These are phyloP conservation scores for Silene coronaria DNA, from an alignment of 179 eudicot genomes.

Conservation along the genomic window DNA sequence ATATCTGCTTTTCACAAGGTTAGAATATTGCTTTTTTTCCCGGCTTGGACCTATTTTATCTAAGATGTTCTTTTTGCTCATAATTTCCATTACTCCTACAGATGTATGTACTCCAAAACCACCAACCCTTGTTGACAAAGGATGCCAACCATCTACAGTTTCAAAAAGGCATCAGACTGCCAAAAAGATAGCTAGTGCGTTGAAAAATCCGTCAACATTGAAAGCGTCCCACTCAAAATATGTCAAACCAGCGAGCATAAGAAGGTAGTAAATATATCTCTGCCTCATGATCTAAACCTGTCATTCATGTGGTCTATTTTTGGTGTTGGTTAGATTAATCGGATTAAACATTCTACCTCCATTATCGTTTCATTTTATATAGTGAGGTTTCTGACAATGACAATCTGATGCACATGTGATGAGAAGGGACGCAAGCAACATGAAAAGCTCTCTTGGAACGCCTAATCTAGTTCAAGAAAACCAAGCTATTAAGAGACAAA, in stretches of 20 bases:
- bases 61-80: background rate
- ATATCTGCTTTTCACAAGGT: slow-evolving; percentile 28
- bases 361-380: background rate
- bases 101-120: slow-evolving; percentile 66
- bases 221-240: slow-evolving; percentile 57
- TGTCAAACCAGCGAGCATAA: slow-evolving; percentile 46
- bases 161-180: slow-evolving; percentile 50
- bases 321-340: background rate
- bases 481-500: slow-evolving; percentile 87
- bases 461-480: slow-evolving; percentile 77
- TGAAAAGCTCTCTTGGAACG: slow-evolving; percentile 43
- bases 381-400: background rate
- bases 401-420: background rate
- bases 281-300: too few relatives aligned
- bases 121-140: slow-evolving; percentile 25
- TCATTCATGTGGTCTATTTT: too few relatives aligned
- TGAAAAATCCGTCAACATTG: slow-evolving; percentile 60
- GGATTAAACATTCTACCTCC: background rate
- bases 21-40: background rate
- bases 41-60: background rate
- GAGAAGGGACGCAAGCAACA: slow-evolving; percentile 37
- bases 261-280: slow-evolving; percentile 36
- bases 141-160: slow-evolving; percentile 23
- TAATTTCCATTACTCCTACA: slow-evolving; percentile 14
- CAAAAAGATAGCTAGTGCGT: slow-evolving; percentile 51